Evolutionary conservation across 2,329 filamentous ascomycete genomes (phyloP).

Genomic region (Penicillium palitans): DNA sequence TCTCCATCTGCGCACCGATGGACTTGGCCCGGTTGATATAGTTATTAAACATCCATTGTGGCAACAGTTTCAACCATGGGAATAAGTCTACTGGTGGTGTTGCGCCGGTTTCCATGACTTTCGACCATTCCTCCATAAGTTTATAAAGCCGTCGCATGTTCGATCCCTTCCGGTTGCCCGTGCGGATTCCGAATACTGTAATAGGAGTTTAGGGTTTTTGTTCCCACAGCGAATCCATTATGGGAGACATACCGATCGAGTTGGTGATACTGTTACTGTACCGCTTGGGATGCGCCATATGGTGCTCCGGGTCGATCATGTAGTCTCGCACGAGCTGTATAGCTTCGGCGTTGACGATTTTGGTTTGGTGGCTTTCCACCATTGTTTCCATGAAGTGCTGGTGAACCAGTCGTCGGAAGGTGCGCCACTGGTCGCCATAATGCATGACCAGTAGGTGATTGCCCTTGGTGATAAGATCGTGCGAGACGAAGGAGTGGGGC

Average conservation of each 20-base stretch:
- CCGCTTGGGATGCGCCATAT: slow-evolving; percentile 51
- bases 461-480: not conserved
- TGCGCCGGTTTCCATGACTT: slow-evolving; percentile 3
- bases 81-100: slow-evolving; percentile 7
- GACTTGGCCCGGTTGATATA: not conserved
- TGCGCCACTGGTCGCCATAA: slow-evolving; percentile 43
- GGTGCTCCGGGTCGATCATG: slow-evolving; percentile 40
- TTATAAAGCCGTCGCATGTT: not conserved
- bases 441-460: slow-evolving; percentile 9
- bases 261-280: slow-evolving; percentile 53
- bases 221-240: rapidly evolving
- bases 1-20: slow-evolving; percentile 2
- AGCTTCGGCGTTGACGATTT: slow-evolving; percentile 51
- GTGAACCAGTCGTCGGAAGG: slow-evolving; percentile 49
- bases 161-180: not conserved
- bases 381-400: slow-evolving; percentile 47
- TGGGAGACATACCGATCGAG: not conserved
- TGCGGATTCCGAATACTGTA: slow-evolving; percentile 4
- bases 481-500: slow-evolving; percentile 36
- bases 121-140: slow-evolving; percentile 7
- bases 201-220: rapidly evolving
- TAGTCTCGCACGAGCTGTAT: slow-evolving; percentile 51
- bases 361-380: slow-evolving; percentile 4
- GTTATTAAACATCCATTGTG: not conserved
- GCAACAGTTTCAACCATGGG: not conserved